Evolutionary conservation across 306 rosid species (phyloP).

Genomic region (Dryas alaskensis): DNA sequence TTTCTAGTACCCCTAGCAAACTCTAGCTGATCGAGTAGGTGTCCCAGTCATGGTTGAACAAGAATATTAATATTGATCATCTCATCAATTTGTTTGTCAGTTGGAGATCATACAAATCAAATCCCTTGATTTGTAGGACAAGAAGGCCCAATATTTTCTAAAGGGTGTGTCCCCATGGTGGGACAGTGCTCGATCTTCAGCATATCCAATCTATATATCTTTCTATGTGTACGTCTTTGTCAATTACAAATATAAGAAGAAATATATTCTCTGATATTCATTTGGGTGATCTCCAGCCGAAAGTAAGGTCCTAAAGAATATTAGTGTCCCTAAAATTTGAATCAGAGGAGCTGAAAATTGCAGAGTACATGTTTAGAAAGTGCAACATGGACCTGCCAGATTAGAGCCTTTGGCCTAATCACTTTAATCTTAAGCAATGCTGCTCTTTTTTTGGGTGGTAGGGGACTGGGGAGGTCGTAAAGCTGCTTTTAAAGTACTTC

Average conservation of each 20-base stretch:
- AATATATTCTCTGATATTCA: slow-evolving; percentile 10
- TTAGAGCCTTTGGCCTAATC: neutral
- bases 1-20: slow-evolving; percentile 2
- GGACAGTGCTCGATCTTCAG: slow-evolving; percentile 28
- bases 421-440: slow-evolving; percentile 12
- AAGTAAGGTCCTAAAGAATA: slow-evolving; percentile 18
- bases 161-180: slow-evolving; percentile 30
- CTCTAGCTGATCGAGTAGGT: neutral
- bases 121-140: slow-evolving; percentile 18
- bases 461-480: neutral
- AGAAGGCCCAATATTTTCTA: slow-evolving; percentile 11
- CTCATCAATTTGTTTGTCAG: too few relatives aligned
- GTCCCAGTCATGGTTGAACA: slow-evolving; percentile 17
- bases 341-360: slow-evolving; percentile 4
- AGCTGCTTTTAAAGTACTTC: neutral
- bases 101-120: too few relatives aligned
- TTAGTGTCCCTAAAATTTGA: slow-evolving; percentile 13
- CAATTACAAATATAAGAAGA: slow-evolving; percentile 8
- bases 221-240: slow-evolving; percentile 15
- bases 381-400: slow-evolving; percentile 10
- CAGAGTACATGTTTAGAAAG: slow-evolving; percentile 9
- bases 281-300: slow-evolving; percentile 27
- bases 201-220: slow-evolving; percentile 10
- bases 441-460: neutral
- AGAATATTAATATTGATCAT: neutral